Percentiles rank a stretch among this genome's conserved stretches.
Conservation (phyloP, 352 stramenopile species). For the Phytophthora kernoviae region DNA sequence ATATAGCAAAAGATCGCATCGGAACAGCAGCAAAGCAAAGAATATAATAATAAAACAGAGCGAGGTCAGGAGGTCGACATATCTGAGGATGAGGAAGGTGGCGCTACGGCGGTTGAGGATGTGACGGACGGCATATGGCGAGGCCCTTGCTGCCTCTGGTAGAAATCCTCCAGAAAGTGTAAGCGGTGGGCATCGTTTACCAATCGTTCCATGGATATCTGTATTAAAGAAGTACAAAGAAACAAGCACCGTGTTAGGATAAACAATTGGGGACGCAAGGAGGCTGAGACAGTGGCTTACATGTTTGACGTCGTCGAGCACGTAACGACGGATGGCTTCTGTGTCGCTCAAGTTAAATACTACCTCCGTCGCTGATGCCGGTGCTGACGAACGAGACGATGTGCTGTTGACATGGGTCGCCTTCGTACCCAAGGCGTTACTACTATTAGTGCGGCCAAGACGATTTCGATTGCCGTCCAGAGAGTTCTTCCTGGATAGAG, state of each 20-base stretch:
- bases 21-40: slow-evolving; percentile 29
- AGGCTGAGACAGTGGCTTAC: slow-evolving; percentile 26
- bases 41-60: slow-evolving; percentile 37
- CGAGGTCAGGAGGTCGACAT: slow-evolving; percentile 39
- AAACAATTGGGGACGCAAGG: not conserved
- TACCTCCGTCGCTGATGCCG: slow-evolving; percentile 4
- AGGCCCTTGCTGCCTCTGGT: slow-evolving; percentile 35
- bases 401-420: slow-evolving; percentile 10
- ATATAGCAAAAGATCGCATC: slow-evolving; percentile 38
- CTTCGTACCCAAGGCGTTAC: slow-evolving; percentile 25
- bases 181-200: slow-evolving; percentile 78
- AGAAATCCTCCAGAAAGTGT: slow-evolving; percentile 72
- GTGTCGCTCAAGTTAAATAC: slow-evolving; percentile 64
- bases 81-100: slow-evolving; percentile 23
- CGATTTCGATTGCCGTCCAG: slow-evolving; percentile 30
- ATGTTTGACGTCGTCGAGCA: slow-evolving; percentile 72
- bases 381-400: slow-evolving; percentile 10
- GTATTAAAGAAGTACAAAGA: slow-evolving; percentile 6
- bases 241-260: slow-evolving; percentile 13
- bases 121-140: slow-evolving; percentile 4
- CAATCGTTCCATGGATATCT: slow-evolving; percentile 85
- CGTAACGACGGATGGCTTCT: slow-evolving; percentile 64
- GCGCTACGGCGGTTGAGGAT: slow-evolving; percentile 23
- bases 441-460: slow-evolving; percentile 28
- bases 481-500: slow-evolving; percentile 37